Base-by-base conservation (phyloP, 805 yeast species). In the Saccharomycopsis oosterbeekiorum region DNA sequence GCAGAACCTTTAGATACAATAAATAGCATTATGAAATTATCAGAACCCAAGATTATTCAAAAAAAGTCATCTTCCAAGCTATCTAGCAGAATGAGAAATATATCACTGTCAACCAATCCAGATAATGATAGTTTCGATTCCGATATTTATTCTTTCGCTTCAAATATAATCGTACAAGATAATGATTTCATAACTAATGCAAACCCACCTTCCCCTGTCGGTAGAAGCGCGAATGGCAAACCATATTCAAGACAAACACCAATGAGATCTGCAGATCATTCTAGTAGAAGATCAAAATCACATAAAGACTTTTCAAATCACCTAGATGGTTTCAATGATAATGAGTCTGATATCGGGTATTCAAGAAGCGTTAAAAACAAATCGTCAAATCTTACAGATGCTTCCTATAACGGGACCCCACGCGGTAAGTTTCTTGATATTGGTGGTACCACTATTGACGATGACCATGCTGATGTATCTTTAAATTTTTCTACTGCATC, bases 151-250 rank as follows among this genome's bases (percentile, higher is more conserved):
- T 58, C 64, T 8, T 63, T 63, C 42, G 58, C 64, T 14, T 39
- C 57, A 1, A 60, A 60, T 50, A 63, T 63, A 10, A 58, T 63
- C 5, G 53, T 47, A 15, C 61, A 60, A 21, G 62, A 61, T 42
- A 63, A 63, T 10, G 61, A 63, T 47, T 56, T 63, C 43, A 63
- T 63, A 50, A 63, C 65, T 11, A 63, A 63, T 51, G 65, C 65
- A n/a, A 63, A 60, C 53, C 65, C 65, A 3, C 63, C 63, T 6
- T 60, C 63, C 6, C 63, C 63, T 47, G 34, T 47, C 3, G 53
- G 34, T 47, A 39, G 34, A 47, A 47, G 4, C 1, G 19, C 14
- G 6, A 47, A 47, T 24, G 34, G 53, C 21, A 47, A 26, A 47
- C 29, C 53, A 10, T 12, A 21, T 12, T 1, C 53, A 21, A 47